These are phyloP conservation scores for Brassica incana DNA, from an alignment of 345 rosid genomes.

Conservation along the genomic window DNA sequence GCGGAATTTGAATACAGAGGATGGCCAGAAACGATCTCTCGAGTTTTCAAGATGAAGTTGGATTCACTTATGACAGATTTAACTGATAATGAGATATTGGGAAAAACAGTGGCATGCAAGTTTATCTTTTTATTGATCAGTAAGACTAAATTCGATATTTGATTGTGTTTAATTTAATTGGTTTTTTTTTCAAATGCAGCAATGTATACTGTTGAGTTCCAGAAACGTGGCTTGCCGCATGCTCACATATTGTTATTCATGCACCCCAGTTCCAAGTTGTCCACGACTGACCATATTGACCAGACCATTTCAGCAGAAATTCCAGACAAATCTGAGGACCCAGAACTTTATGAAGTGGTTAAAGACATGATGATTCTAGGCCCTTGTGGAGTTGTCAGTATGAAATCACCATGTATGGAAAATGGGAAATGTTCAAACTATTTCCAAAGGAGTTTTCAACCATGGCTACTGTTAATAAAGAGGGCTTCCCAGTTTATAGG, in stretches of 20 bases:
- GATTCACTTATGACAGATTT: not conserved
- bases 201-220: not conserved
- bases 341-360: not conserved
- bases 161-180: too few relatives aligned
- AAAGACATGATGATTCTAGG: not conserved
- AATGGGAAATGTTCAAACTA: not conserved
- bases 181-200: not conserved
- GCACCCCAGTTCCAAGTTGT: not conserved
- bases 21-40: not conserved
- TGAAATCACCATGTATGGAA: not conserved
- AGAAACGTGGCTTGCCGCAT: not conserved
- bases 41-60: not conserved
- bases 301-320: not conserved
- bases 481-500: not conserved
- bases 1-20: not conserved
- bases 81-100: not conserved
- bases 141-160: too few relatives aligned
- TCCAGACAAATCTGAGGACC: not conserved
- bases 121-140: too few relatives aligned
- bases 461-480: not conserved
- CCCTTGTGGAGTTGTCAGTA: not conserved
- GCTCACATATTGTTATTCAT: not conserved
- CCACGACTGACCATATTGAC: not conserved
- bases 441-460: not conserved
- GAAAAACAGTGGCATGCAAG: not conserved